Evolutionary conservation across 768 basidiomycete species (phyloP).

Genomic region (Leccinum variicolor): DNA sequence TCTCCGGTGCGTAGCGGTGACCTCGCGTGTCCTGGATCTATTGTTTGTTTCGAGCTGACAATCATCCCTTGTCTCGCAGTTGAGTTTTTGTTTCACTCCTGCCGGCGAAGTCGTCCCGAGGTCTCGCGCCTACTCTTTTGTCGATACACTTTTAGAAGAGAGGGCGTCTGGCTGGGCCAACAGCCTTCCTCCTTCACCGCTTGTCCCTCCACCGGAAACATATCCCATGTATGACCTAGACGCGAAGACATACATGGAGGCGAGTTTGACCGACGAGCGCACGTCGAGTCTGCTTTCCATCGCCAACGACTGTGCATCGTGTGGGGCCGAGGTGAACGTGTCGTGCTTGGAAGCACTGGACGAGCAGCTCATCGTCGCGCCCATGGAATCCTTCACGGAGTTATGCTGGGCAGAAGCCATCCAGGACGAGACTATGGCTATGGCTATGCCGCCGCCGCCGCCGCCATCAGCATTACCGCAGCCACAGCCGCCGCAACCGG

Average conservation of each 20-base stretch:
- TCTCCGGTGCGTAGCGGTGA: conserved; percentile 20
- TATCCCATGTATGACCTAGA: conserved; percentile 7
- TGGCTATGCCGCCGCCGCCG: neutral
- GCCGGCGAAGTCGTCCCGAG: conserved; percentile 8
- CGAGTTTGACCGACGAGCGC: neutral
- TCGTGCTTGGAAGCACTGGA: conserved; percentile 37
- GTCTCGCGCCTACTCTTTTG: conserved; percentile 15
- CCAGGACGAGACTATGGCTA: conserved; percentile 16
- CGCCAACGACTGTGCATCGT: conserved; percentile 23
- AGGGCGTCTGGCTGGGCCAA: conserved; percentile 20
- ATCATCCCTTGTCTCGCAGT: conserved; percentile 3
- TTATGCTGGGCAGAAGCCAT: conserved; percentile 39
- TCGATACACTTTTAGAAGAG: conserved; percentile 10
- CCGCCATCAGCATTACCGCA: neutral
- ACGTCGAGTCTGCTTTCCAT: conserved; percentile 12
- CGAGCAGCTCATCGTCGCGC: conserved; percentile 38
- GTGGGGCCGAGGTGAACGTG: conserved; percentile 34
- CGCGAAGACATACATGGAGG: conserved; percentile 2
- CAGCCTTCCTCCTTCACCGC: conserved; percentile 16
- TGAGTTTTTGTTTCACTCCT: conserved; percentile 22
- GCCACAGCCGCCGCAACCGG: neutral
- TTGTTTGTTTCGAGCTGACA: conserved; percentile 4
- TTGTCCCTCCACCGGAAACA: conserved; percentile 1
- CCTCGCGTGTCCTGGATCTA: neutral
- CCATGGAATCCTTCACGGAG: conserved; percentile 38